Evolutionary conservation across 495 filamentous ascomycete species (phyloP).

Genomic region (Tuber aestivum): DNA sequence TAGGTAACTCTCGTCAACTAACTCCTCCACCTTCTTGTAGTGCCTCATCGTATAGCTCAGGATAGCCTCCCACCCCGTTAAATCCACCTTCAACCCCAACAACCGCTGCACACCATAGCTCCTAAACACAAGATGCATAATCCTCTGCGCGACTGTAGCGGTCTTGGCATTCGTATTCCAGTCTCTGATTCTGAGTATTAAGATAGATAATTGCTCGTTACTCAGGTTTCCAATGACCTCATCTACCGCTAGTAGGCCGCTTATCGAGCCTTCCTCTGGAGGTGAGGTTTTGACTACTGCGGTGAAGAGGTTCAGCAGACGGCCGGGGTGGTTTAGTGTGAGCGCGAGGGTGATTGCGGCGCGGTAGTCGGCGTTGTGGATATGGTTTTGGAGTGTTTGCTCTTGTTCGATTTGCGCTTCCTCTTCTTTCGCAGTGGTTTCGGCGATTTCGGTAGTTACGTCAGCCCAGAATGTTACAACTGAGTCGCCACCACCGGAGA

Average conservation of each 20-base stretch:
- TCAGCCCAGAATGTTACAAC: conserved; percentile 93
- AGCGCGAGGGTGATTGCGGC: conserved; percentile 88
- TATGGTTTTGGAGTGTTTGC: conserved; percentile 86
- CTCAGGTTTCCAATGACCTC: conserved; percentile 71
- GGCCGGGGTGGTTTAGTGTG: conserved; percentile 83
- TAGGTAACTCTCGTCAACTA: conserved; percentile 90
- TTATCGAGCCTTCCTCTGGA: conserved; percentile 58
- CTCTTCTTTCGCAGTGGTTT: conserved; percentile 65
- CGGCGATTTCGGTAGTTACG: conserved; percentile 53
- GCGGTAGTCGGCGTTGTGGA: conserved; percentile 75
- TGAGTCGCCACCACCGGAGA: conserved; percentile 83
- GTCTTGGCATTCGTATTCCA: conserved; percentile 95
- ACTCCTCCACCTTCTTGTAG: conserved; percentile 75
- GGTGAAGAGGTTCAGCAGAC: conserved; percentile 76
- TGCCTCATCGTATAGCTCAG: conserved; percentile 86
- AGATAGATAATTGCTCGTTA: conserved; percentile 71
- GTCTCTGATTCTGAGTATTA: conserved; percentile 75
- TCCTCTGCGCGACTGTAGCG: conserved; percentile 74
- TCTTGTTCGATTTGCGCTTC: conserved; percentile 82
- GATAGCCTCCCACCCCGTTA: conserved; percentile 77
- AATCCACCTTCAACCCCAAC: conserved; percentile 60
- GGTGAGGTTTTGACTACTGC: conserved; percentile 61
- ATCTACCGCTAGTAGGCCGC: conserved; percentile 73
- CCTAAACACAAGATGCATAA: conserved; percentile 72
- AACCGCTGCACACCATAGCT: conserved; percentile 69